Conservation (phyloP, 495 filamentous ascomycete genomes). For the Articulospora tetracladia region DNA sequence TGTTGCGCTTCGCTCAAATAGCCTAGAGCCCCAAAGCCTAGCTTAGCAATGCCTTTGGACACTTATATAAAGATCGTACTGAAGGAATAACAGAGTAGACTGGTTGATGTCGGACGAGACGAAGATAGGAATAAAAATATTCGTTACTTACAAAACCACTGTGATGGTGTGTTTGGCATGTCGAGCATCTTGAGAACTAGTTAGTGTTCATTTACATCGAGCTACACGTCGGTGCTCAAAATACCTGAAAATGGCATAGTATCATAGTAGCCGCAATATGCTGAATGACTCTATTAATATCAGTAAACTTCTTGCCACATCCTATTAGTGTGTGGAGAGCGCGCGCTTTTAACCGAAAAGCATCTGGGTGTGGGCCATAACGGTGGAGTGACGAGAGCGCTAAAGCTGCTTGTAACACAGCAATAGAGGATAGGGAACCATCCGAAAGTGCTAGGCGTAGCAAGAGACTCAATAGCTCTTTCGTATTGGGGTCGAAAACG, state of each 20-base stretch:
- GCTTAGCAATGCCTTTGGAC: conserved; percentile 13
- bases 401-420: conserved; percentile 18
- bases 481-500: conserved; percentile 17
- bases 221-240: conserved; percentile 1
- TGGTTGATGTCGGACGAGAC: neutral
- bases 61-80: conserved; percentile 1
- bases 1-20: conserved; percentile 25
- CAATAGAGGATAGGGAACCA: conserved; percentile 18
- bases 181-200: conserved; percentile 11
- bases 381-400: conserved; percentile 19
- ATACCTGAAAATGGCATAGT: conserved; percentile 22
- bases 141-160: conserved; percentile 18
- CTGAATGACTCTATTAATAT: conserved; percentile 13
- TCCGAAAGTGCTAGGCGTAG: conserved; percentile 20
- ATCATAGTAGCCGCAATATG: conserved; percentile 19
- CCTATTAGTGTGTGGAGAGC: conserved; percentile 17
- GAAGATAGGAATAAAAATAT: conserved; percentile 9
- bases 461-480: conserved; percentile 18
- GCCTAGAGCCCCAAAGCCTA: conserved; percentile 8
- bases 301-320: conserved; percentile 11
- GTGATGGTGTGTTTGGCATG: conserved; percentile 5
- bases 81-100: neutral
- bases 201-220: conserved; percentile 1
- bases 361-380: conserved; percentile 16
- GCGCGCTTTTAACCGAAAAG: conserved; percentile 17